A percentile compares a stretch with the other conserved stretches of the same genome.
Conservation (phyloP, 2,329 filamentous ascomycete species). For the Meredithiella fracta region DNA sequence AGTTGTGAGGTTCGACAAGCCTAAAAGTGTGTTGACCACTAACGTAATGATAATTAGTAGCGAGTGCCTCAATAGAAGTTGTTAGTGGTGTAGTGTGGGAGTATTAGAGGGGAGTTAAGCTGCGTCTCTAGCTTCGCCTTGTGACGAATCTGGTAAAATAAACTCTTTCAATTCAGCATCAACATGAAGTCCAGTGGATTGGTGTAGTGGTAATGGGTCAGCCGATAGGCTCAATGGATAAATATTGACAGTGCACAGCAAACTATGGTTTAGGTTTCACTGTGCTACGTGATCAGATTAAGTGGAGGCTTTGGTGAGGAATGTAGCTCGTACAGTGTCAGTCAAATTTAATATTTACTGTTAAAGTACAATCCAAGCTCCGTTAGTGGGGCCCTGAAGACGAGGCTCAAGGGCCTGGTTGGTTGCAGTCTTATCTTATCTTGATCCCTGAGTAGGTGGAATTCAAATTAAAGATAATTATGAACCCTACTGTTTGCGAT, state of each 20-base stretch:
- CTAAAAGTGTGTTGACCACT: no score
- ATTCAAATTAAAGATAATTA: neutral
- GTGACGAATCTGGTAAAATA: neutral
- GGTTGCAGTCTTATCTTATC: neutral
- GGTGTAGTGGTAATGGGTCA: neutral
- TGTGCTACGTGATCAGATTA: neutral
- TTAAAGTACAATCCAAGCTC: neutral
- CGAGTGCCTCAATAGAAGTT: no score
- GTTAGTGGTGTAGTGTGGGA: no score
- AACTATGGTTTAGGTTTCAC: neutral
- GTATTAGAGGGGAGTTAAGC: neutral
- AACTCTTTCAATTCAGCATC: neutral
- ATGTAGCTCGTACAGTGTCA: neutral
- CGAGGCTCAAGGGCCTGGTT: neutral
- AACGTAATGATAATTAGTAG: no score
- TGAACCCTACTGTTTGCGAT: neutral
- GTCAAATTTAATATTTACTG: neutral
- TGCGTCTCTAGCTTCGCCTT: neutral
- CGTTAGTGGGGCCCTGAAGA: neutral
- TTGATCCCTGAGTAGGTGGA: neutral
- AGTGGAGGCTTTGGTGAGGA: no score
- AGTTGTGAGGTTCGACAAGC: no score
- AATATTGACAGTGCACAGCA: no score
- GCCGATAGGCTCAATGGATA: neutral
- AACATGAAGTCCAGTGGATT: neutral